Percentiles rank a stretch among this genome's conserved stretches.
phyloP scores from a whole-genome alignment of 371 early-diverging fungal genomes.

The Dinochytrium kinnereticum region DNA sequence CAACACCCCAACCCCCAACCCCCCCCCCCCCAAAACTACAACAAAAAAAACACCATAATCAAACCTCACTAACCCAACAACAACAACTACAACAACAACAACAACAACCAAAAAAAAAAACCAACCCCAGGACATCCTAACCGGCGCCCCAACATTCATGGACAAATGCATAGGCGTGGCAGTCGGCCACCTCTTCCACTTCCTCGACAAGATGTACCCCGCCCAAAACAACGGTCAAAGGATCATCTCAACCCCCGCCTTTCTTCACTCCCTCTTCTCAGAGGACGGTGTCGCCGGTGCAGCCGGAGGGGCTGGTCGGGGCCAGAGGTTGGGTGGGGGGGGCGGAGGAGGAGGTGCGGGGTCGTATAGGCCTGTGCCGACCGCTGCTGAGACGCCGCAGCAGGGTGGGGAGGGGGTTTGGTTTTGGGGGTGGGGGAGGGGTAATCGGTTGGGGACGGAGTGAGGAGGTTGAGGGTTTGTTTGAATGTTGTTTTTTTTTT shows the following conservation, averaged over 20 bases:
- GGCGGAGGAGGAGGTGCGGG: not conserved
- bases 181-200: conserved; percentile 48
- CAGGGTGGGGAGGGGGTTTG: not conserved
- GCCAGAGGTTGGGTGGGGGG: conserved; percentile 7
- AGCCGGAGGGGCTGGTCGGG: conserved; percentile 1
- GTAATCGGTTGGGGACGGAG: not conserved
- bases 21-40: too few relatives aligned
- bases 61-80: too few relatives aligned
- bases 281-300: conserved; percentile 8
- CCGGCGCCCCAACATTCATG: conserved; percentile 26
- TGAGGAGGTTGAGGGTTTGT: not conserved
- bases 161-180: conserved; percentile 43
- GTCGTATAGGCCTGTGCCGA: not conserved
- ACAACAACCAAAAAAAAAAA: not conserved
- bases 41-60: too few relatives aligned
- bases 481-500: too few relatives aligned
- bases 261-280: conserved; percentile 27
- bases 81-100: not conserved
- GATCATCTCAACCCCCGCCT: conserved; percentile 40
- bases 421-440: not conserved
- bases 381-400: not conserved
- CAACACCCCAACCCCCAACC: too few relatives aligned
- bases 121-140: conserved; percentile 39
- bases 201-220: conserved; percentile 48
- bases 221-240: conserved; percentile 40